Conservation (phyloP, 2,329 filamentous ascomycete genomes). For the Trichoderma atrobrunneum region DNA sequence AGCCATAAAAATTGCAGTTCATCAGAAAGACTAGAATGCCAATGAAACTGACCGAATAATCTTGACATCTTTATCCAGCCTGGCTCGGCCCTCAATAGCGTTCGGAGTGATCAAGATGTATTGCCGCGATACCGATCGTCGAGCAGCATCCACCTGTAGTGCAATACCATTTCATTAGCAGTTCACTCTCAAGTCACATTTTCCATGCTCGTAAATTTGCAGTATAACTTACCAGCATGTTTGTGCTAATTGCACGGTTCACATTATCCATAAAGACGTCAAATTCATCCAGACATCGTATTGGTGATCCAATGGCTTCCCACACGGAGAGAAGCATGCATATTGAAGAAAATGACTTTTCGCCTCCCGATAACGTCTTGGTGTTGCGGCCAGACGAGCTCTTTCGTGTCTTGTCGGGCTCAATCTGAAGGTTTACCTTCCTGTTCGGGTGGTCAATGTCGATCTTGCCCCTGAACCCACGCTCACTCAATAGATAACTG, state of each 20-base stretch:
- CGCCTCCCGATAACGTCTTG: conserved; percentile 89
- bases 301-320: conserved; percentile 96
- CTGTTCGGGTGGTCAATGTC: conserved; percentile 73
- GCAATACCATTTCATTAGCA: neutral
- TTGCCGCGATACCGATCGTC: conserved; percentile 83
- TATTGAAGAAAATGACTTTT: conserved; percentile 97
- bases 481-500: conserved; percentile 81
- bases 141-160: conserved; percentile 71
- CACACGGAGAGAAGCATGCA: conserved; percentile 89
- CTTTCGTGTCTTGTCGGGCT: conserved; percentile 66
- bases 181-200: too few relatives aligned
- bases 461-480: conserved; percentile 81
- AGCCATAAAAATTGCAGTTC: conserved; percentile 21
- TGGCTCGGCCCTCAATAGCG: conserved; percentile 62
- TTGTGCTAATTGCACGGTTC: conserved; percentile 88
- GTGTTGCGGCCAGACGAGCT: conserved; percentile 73
- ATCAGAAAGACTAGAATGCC: too few relatives aligned
- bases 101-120: conserved; percentile 97
- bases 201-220: neutral
- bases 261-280: conserved; percentile 99
- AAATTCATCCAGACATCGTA: conserved; percentile 94
- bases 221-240: conserved; percentile 70
- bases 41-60: conserved; percentile 61
- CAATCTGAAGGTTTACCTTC: conserved; percentile 73
- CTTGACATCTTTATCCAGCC: conserved; percentile 67